Percentiles rank a stretch among this genome's conserved stretches.
Conservation (phyloP, 352 stramenopile genomes). For the Phytophthora europaea region DNA sequence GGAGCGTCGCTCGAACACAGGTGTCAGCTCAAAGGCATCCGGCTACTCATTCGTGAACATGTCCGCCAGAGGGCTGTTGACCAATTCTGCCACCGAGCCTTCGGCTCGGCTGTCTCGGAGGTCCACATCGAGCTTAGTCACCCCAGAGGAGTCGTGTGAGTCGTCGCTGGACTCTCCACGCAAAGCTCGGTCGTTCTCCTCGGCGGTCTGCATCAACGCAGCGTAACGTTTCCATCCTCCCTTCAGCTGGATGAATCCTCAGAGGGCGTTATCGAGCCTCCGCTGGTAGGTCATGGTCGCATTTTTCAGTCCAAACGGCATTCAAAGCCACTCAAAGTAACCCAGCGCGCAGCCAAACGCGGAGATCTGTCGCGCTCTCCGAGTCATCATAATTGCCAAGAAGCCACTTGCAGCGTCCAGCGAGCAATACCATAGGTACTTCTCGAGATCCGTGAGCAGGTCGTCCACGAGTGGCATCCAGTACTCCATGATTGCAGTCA, state of each 20-base stretch:
- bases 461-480: background rate
- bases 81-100: background rate
- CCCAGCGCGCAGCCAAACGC: background rate
- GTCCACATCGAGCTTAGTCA: no score
- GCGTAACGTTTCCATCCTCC: background rate
- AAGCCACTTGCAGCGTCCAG: background rate
- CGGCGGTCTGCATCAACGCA: background rate
- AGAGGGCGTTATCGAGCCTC: background rate
- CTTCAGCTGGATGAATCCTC: background rate
- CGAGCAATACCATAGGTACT: background rate
- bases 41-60: background rate
- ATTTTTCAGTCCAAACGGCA: background rate
- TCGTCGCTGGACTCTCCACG: background rate
- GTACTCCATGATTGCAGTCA: background rate
- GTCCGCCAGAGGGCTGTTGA: background rate
- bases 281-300: background rate
- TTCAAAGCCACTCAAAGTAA: background rate
- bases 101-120: no score
- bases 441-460: background rate
- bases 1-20: background rate
- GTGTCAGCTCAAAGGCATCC: background rate
- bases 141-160: no score
- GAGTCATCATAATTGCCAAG: background rate
- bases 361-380: background rate
- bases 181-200: background rate